Percentiles rank a stretch among this genome's conserved stretches.
Conservation (phyloP, 306 rosid species). For the cucumber (Cucumis sativus) region DNA sequence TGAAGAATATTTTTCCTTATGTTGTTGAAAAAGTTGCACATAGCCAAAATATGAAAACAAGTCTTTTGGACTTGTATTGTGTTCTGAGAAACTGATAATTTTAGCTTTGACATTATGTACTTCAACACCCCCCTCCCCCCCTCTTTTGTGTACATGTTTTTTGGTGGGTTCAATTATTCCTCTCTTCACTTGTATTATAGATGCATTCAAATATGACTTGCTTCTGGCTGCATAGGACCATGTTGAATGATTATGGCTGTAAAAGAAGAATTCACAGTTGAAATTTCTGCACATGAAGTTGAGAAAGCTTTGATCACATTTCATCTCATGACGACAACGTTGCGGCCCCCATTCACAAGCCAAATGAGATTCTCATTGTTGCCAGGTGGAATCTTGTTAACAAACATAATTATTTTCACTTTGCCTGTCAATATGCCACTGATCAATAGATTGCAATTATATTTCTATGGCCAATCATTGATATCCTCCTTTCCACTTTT, state of each 20-base stretch:
- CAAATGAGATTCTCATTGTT: conserved; percentile 16
- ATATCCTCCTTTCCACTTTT: conserved; percentile 19
- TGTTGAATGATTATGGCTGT: conserved; percentile 6
- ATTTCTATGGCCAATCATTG: conserved; percentile 26
- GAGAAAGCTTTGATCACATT: conserved; percentile 15
- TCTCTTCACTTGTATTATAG: neutral
- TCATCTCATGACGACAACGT: conserved; percentile 10
- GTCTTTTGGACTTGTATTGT: neutral
- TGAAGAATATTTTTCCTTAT: conserved; percentile 2
- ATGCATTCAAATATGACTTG: conserved; percentile 5
- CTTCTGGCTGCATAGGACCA: neutral
- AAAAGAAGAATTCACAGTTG: conserved; percentile 14
- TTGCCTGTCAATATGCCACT: conserved; percentile 14
- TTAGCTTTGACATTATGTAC: neutral
- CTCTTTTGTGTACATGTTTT: neutral
- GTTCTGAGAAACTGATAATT: neutral
- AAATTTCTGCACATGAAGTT: conserved; percentile 12
- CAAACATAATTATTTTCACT: conserved; percentile 16
- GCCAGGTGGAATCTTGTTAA: conserved; percentile 25
- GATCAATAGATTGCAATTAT: conserved; percentile 31
- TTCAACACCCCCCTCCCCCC: neutral
- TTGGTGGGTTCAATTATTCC: conserved; percentile 3
- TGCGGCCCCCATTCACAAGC: conserved; percentile 23
- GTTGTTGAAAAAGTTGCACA: conserved; percentile 1
- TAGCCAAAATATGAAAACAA: neutral